phyloP scores from a whole-genome alignment of 331 rosid genomes.

The Stylosanthes scabra region DNA sequence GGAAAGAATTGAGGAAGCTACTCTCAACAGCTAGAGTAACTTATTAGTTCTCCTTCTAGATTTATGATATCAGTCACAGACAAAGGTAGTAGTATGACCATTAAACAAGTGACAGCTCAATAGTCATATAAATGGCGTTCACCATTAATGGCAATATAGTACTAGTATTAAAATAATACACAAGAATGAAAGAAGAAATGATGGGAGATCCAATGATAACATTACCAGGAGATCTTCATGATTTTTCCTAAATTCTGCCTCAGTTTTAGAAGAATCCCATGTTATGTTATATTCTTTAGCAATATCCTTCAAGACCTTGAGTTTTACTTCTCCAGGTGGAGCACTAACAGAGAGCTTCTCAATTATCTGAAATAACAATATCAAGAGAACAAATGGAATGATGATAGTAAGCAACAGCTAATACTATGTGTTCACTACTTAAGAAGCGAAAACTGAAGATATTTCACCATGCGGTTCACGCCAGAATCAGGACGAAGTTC shows the following conservation, averaged over 20 bases:
- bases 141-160: constrained; percentile 6
- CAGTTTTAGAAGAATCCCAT: constrained; percentile 90
- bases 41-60: constrained; percentile 20
- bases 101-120: constrained; percentile 14
- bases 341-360: constrained; percentile 90
- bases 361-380: constrained; percentile 67
- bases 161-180: too few species aligned
- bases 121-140: constrained; percentile 3
- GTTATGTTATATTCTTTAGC: constrained; percentile 72
- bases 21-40: constrained; percentile 22
- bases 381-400: constrained; percentile 24
- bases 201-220: constrained; percentile 19
- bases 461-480: constrained; percentile 88
- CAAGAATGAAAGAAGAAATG: constrained; percentile 19
- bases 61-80: constrained; percentile 10
- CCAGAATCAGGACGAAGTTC: constrained; percentile 99
- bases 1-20: constrained; percentile 18
- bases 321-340: constrained; percentile 79
- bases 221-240: constrained; percentile 98
- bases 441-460: constrained; percentile 35
- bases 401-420: constrained; percentile 30
- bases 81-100: constrained; percentile 10
- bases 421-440: constrained; percentile 30
- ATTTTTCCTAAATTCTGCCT: constrained; percentile 75
- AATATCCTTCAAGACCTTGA: constrained; percentile 84